These are phyloP conservation scores for Sphaerobolus stellatus DNA, from an alignment of 1,284 basidiomycete genomes.

Conservation along the genomic window DNA sequence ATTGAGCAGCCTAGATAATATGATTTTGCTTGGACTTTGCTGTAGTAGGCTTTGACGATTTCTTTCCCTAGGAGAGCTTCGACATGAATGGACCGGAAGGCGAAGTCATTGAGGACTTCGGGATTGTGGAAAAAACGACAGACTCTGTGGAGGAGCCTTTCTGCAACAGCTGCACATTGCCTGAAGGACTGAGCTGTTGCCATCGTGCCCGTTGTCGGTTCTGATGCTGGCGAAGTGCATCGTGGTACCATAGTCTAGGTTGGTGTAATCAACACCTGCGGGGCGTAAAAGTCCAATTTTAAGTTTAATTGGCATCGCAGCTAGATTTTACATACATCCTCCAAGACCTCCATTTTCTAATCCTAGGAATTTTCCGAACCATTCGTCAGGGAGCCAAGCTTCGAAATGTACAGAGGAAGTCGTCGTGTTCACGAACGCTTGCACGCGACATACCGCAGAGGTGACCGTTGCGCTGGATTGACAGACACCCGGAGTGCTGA, in stretches of 20 bases:
- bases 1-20: conserved; percentile 34
- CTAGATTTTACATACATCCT: conserved; percentile 23
- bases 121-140: conserved; percentile 20
- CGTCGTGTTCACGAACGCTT: conserved; percentile 15
- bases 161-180: no score
- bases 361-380: conserved; percentile 24
- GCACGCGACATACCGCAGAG: neutral
- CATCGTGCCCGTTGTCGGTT: conserved; percentile 30
- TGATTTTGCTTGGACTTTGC: conserved; percentile 20
- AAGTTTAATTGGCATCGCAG: neutral
- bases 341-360: conserved; percentile 24
- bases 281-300: neutral
- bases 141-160: no score
- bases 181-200: conserved; percentile 13
- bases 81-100: conserved; percentile 28
- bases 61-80: conserved; percentile 27
- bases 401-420: conserved; percentile 21
- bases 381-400: conserved; percentile 23
- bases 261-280: conserved; percentile 26
- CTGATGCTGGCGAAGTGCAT: conserved; percentile 25
- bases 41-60: conserved; percentile 27
- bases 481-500: conserved; percentile 8
- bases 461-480: neutral
- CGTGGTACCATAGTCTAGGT: conserved; percentile 23
- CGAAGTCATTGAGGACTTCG: conserved; percentile 28